phyloP scores from a whole-genome alignment of 2,329 filamentous ascomycete genomes.

The Aspergillus eucalypticola region DNA sequence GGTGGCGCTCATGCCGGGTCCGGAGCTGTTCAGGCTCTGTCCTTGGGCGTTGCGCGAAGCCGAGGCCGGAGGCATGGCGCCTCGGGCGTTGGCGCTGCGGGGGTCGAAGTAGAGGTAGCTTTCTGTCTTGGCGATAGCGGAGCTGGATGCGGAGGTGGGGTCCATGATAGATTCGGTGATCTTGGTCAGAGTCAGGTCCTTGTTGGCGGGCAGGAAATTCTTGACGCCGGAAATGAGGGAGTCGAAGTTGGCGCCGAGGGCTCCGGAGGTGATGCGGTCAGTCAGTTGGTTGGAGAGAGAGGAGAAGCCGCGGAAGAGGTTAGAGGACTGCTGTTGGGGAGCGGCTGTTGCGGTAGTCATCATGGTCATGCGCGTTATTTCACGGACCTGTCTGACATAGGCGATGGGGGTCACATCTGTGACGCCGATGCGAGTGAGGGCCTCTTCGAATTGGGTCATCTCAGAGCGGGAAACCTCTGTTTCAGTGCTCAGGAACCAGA shows the following conservation, averaged over 20 bases:
- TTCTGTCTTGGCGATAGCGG: constrained; percentile 93
- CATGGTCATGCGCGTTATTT: constrained; percentile 97
- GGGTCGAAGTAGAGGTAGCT: constrained; percentile 97
- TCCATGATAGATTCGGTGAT: constrained; percentile 99
- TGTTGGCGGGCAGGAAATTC: constrained; percentile 94
- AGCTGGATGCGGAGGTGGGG: constrained; percentile 81
- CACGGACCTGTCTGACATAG: constrained; percentile 87
- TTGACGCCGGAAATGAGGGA: constrained; percentile 94
- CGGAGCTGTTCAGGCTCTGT: constrained; percentile 47
- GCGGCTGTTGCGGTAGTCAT: constrained; percentile 70
- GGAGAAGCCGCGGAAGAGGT: constrained; percentile 91
- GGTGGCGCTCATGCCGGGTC: constrained; percentile 72
- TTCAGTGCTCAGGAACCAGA: constrained; percentile 95
- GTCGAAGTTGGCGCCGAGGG: constrained; percentile 84
- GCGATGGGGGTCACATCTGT: constrained; percentile 75
- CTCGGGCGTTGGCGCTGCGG: constrained; percentile 85
- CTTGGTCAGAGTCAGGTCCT: constrained; percentile 94
- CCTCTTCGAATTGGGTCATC: constrained; percentile 82
- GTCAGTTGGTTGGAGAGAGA: constrained; percentile 89
- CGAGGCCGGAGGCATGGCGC: constrained; percentile 82
- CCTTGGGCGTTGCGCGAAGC: constrained; percentile 47
- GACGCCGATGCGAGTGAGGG: constrained; percentile 69
- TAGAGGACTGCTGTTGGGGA: constrained; percentile 61
- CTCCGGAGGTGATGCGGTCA: constrained; percentile 89
- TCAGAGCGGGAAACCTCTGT: constrained; percentile 80